A percentile compares a stretch with the other conserved stretches of the same genome.
These are phyloP conservation scores for Lachnellula arida DNA, from an alignment of 2,329 filamentous ascomycete genomes.

Conservation along the genomic window DNA sequence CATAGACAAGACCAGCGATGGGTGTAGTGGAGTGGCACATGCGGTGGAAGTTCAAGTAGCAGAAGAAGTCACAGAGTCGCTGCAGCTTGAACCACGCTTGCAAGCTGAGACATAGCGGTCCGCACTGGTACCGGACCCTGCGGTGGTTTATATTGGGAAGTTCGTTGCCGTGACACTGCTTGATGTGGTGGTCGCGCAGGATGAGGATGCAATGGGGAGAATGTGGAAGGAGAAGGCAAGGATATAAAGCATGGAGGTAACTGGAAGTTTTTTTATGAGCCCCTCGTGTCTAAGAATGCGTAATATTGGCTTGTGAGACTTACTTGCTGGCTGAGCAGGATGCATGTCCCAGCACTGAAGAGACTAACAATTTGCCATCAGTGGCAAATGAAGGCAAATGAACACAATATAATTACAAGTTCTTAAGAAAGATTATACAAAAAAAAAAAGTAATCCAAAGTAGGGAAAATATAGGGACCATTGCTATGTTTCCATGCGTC, in stretches of 20 bases:
- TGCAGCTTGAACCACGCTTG: constrained; percentile 1
- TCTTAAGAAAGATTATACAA: no score
- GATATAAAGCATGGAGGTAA: not conserved
- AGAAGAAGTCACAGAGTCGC: not conserved
- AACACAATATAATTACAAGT: no score
- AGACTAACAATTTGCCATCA: no score
- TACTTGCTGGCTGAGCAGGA: no score
- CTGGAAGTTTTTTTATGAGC: no score
- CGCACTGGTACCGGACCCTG: not conserved
- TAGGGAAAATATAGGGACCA: no score
- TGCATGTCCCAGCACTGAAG: no score
- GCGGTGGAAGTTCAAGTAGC: not conserved
- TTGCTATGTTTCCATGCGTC: no score
- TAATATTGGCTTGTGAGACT: no score
- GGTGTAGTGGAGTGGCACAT: not conserved
- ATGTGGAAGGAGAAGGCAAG: not conserved
- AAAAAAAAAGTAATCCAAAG: no score
- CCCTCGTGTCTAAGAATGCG: no score
- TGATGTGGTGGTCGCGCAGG: constrained; percentile 1
- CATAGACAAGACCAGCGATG: not conserved
- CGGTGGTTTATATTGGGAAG: not conserved
- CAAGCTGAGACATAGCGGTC: constrained; percentile 3
- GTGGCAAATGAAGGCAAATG: no score
- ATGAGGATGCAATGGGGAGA: not conserved
- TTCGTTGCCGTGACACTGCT: not conserved